A percentile compares a stretch with the other conserved stretches of the same genome.
Conservation (phyloP, 208 protist genomes). For the Acanthamoeba castellanii region DNA sequence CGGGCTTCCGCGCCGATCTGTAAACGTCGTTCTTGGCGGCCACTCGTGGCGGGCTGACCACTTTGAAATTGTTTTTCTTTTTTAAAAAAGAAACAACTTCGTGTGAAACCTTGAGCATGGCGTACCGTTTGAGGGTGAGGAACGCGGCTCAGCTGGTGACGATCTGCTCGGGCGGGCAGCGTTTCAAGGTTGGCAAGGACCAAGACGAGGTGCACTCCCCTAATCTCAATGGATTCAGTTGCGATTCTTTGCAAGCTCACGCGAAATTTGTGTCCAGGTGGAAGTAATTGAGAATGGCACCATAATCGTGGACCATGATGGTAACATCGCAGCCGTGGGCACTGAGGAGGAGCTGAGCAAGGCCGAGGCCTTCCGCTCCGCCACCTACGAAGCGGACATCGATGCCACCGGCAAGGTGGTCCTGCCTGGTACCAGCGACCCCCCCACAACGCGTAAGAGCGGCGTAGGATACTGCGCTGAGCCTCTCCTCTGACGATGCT, state of each 20-base stretch:
- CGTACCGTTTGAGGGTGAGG: constrained; percentile 78
- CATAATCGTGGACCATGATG: constrained; percentile 85
- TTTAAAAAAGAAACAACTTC: no score
- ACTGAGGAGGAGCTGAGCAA: constrained; percentile 64
- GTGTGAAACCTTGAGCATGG: no score
- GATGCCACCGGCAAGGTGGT: constrained; percentile 85
- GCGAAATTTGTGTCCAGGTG: not conserved
- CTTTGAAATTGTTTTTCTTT: no score
- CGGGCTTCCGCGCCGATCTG: no score
- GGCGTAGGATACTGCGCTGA: no score
- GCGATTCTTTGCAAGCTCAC: not conserved
- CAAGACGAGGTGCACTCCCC: constrained; percentile 77
- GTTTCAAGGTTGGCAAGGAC: constrained; percentile 75
- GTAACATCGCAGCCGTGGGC: constrained; percentile 82
- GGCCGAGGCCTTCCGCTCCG: constrained; percentile 46
- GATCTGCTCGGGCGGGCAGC: constrained; percentile 75
- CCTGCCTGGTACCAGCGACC: constrained; percentile 83
- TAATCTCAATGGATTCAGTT: not conserved
- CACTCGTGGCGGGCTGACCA: no score
- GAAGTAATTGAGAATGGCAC: constrained; percentile 84
- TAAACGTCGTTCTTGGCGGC: no score
- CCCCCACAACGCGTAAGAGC: no score
- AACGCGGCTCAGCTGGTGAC: constrained; percentile 82
- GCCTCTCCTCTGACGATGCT: not conserved
- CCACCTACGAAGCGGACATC: constrained; percentile 84